Base-by-base conservation (phyloP, 345 rosid species). In the Lagerstroemia speciosa region DNA sequence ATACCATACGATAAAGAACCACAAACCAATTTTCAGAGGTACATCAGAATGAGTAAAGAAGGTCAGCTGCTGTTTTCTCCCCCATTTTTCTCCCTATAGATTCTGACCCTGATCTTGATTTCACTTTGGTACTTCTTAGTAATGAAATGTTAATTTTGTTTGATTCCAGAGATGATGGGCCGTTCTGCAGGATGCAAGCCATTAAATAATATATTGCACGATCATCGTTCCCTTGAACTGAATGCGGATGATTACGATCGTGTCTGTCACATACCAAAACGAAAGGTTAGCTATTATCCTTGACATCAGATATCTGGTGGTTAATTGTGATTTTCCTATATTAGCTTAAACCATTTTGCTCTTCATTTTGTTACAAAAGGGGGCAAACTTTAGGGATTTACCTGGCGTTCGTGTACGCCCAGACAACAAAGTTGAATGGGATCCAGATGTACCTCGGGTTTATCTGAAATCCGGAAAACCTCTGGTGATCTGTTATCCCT, bases 341-440 rank as follows among this genome's bases (percentile, higher is more conserved):
- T n/a, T n/a, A 14, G 6, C 15, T 41, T 36, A 37, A 41, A 24
- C 29, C 7, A 31, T 46, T 61, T 53, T 29, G 14, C n/a, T n/a
- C n/a, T n/a, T n/a, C n/a, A n/a, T 69, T 53, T 37, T 32, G 64
- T 52, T 65, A 26, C n/a, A n/a, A 20, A 19, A 87, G 96, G 86
- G 88, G 37, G 93, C 84, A 5, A 81, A 77, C 70, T 89, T 87
- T 57, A 80, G 96, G 64, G 86, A 89, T 72, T 76, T 87, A 36
- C 84, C 89, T 9, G 96, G 92, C 15, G 86, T 87, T 1, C 68
- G 48, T 17, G 84, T 87, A 32, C 75, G 85, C 34, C 32, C 62
- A 0, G 79, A 78, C 17, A 86, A 86, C 8, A 79, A 70, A 64
- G 87, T 83, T 36, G 77, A 76, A 62, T 80, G 64, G 78, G 87